A percentile compares a stretch with the other conserved stretches of the same genome.
These are phyloP conservation scores for Populus hybrid DNA, from an alignment of 441 rosid species.

Conservation along the genomic window DNA sequence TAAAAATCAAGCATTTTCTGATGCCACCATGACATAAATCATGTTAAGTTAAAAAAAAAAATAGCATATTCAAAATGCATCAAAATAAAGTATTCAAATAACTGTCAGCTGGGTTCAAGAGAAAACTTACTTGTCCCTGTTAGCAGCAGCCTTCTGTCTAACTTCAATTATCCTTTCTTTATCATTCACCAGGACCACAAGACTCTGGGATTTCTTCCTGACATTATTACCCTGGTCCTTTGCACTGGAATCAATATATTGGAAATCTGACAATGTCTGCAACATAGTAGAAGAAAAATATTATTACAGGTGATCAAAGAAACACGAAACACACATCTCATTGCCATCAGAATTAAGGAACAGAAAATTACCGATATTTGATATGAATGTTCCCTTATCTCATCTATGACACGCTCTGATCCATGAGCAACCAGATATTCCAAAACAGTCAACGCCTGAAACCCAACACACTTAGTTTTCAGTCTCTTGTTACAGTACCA, in stretches of 20 bases:
- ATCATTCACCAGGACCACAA: slow-evolving; percentile 88
- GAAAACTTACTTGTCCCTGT: slow-evolving; percentile 80
- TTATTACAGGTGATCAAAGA: slow-evolving; percentile 4
- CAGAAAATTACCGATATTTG: slow-evolving; percentile 75
- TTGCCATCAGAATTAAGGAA: slow-evolving; percentile 11
- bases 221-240: slow-evolving; percentile 98
- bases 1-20: background rate
- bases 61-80: background rate
- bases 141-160: slow-evolving; percentile 93
- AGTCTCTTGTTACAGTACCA: slow-evolving; percentile 14
- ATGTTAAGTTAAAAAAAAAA: too few relatives aligned
- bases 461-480: slow-evolving; percentile 16
- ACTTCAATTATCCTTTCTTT: slow-evolving; percentile 87
- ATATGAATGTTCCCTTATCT: slow-evolving; percentile 82
- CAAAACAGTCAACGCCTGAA: slow-evolving; percentile 89
- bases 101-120: background rate
- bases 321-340: background rate
- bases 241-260: slow-evolving; percentile 92
- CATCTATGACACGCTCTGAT: slow-evolving; percentile 94
- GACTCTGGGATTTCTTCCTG: slow-evolving; percentile 90
- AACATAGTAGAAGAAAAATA: slow-evolving; percentile 22
- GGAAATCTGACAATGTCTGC: slow-evolving; percentile 85
- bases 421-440: slow-evolving; percentile 97
- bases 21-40: background rate
- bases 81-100: background rate